Percentiles rank a stretch among this genome's conserved stretches.
phyloP scores from a whole-genome alignment of 768 basidiomycete species.

The Pulveroboletus sp. region DNA sequence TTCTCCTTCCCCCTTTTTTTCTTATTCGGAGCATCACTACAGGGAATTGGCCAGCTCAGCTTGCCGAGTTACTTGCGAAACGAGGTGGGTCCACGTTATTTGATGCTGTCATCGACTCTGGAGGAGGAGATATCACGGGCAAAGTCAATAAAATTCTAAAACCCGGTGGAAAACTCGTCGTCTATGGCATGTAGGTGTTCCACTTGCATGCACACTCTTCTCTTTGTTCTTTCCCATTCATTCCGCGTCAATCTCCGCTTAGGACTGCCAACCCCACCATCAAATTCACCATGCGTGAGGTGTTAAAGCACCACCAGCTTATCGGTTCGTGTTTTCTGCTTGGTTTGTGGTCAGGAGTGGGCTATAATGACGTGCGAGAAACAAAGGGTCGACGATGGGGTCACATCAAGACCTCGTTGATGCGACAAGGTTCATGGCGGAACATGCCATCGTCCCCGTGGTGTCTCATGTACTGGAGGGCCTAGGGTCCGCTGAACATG shows the following conservation, averaged over 20 bases:
- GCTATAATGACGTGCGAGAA: conserved; percentile 13
- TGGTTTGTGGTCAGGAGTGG: conserved; percentile 1
- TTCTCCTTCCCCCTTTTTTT: not conserved
- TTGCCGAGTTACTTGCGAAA: conserved; percentile 40
- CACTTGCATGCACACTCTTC: not conserved
- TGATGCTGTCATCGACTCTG: conserved; percentile 66
- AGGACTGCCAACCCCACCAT: conserved; percentile 62
- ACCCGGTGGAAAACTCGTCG: conserved; percentile 53
- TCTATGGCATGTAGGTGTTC: conserved; percentile 55
- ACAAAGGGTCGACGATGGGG: conserved; percentile 78
- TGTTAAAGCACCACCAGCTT: conserved; percentile 68
- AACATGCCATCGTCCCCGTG: conserved; percentile 64
- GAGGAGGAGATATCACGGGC: conserved; percentile 59
- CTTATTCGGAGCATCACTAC: not conserved
- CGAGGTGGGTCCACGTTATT: conserved; percentile 30
- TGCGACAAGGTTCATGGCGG: conserved; percentile 63
- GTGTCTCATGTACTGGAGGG: conserved; percentile 69
- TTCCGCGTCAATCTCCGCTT: conserved; percentile 14
- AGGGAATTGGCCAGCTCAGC: conserved; percentile 51
- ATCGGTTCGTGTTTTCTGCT: conserved; percentile 45
- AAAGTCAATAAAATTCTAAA: conserved; percentile 48
- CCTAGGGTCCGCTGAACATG: conserved; percentile 57
- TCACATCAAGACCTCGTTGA: conserved; percentile 68
- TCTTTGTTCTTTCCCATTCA: not conserved
- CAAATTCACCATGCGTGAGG: conserved; percentile 71